Base-by-base conservation (phyloP, 2,329 filamentous ascomycete genomes). In the Ophiobolus disseminans region DNA sequence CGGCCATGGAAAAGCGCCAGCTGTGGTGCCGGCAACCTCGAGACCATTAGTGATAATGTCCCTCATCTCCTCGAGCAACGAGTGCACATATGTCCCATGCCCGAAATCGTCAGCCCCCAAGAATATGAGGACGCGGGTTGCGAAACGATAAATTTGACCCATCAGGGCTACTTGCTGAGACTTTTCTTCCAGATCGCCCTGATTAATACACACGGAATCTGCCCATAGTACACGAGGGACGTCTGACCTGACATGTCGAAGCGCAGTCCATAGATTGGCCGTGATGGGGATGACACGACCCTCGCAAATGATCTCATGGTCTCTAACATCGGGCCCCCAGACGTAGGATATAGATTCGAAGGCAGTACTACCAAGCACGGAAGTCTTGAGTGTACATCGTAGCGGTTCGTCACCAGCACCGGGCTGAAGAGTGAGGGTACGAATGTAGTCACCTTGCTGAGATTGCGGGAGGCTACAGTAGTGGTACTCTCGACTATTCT, bases 151-250 rank as follows among this genome's bases (percentile, higher is more conserved):
- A 1, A 41, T 22, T 22, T 31, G 23, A 17, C 23, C 26, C 38
- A 41, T 41, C 16, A 32, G 20, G 4, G 38, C 25, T 20, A 41
- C 38, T 21, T 41, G 38, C 13, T 11, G 16, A 11, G 14, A 23
- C 17, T 30, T 28, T 26, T 31, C 38, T 17, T 32, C 4, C 2
- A 28, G 8, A 17, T 41, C 14, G 25, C n/a, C 22, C 10, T 41
- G 26, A 21, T 41, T 26, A 2, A 41, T 41, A 41, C 38, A 31
- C 20, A 41, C 22, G n/a, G 38, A 28, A 20, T 41, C 38, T n/a
- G 26, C 26, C 38, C 38, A 41, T 1, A 41, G 19, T 5, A 21
- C 6, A 2, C 25, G 14, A 16, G 38, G 16, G 20, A 19, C 3
- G 17, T 41, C 16, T n/a, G 11, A 17, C 16, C 38, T 9, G 16